These are phyloP conservation scores for Austropuccinia psidii DNA, from an alignment of 1,284 basidiomycete species.

Conservation along the genomic window DNA sequence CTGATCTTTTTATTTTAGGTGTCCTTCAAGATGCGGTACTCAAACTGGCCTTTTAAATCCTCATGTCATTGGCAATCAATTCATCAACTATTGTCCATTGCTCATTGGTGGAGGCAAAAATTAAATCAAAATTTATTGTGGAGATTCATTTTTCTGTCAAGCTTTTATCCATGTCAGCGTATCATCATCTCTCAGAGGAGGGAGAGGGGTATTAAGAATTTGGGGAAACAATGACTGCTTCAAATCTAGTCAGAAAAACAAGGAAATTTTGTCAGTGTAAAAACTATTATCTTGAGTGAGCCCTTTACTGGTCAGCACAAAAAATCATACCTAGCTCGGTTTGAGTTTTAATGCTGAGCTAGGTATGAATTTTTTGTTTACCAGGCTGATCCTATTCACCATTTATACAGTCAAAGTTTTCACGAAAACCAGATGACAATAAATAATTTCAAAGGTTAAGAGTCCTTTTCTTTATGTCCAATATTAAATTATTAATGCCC, in stretches of 20 bases:
- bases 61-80: neutral
- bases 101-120: neutral
- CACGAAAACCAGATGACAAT: slow-evolving; percentile 21
- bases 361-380: neutral
- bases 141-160: slow-evolving; percentile 46
- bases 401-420: slow-evolving; percentile 7
- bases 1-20: too few relatives aligned
- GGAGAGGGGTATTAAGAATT: too few relatives aligned
- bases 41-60: slow-evolving; percentile 3
- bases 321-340: neutral
- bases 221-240: too few relatives aligned
- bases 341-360: neutral
- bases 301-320: too few relatives aligned
- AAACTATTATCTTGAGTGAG: slow-evolving; percentile 19
- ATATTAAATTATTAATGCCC: neutral
- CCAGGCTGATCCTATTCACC: slow-evolving; percentile 16
- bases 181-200: too few relatives aligned
- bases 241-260: too few relatives aligned
- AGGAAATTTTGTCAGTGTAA: slow-evolving; percentile 22
- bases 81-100: slow-evolving; percentile 4
- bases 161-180: slow-evolving; percentile 46
- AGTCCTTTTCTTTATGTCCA: neutral
- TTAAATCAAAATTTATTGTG: slow-evolving; percentile 41
- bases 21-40: slow-evolving; percentile 7
- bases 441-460: neutral